Base-by-base conservation (phyloP, 352 stramenopile genomes). In the Stramenopiles sp. region DNA sequence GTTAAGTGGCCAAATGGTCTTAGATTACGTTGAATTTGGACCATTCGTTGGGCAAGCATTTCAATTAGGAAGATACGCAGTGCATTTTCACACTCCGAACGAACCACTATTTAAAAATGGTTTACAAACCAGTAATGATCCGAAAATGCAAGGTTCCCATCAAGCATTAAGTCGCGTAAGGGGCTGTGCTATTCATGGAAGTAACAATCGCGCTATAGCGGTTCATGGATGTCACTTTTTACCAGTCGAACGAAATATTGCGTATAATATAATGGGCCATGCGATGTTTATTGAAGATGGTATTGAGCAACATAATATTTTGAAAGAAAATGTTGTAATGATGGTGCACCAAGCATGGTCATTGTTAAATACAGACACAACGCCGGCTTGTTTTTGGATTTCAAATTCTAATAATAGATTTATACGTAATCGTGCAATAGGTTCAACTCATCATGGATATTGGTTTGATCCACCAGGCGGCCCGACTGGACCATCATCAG, bases 241-340 rank as follows among this genome's bases (percentile, higher is more conserved):
- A 7, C 13, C 77, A 0, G 79, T 90, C 20, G 81, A 87, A 20
- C 30, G 80, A 73, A 88, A 88, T 32, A 84, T 89, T 0, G 82
- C 78, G 29, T 89, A 80, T 81, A 85, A 88, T 76, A 84, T 88
- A 38, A 81, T 81, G 0, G 86, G 85, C 13, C 85, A 88, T 76
- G 82, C 84, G 0, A 63, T 88, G 0, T 87, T 88, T 81, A 78
- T 90, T 6, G 86, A 91, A 81, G 86, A 90, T 80, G 87, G 88
- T 30, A 83, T 81, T 13, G 88, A 91, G 76, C 81, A 74, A n/a
- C 83, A 83, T 76, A 91, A 90, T 81, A 78, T 78, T 0, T 87
- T 92, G 32, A 43, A 78, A 7, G 31, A 84, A 32, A 92, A 92
- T 78, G 79, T 90, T 0, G 79, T 87, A 0, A 81, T 84, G 32